Evolutionary conservation across 805 yeast species (phyloP), one percentile per base, ranked within the genome.

Genomic region (Groenewaldozyma salmanticensis): DNA sequence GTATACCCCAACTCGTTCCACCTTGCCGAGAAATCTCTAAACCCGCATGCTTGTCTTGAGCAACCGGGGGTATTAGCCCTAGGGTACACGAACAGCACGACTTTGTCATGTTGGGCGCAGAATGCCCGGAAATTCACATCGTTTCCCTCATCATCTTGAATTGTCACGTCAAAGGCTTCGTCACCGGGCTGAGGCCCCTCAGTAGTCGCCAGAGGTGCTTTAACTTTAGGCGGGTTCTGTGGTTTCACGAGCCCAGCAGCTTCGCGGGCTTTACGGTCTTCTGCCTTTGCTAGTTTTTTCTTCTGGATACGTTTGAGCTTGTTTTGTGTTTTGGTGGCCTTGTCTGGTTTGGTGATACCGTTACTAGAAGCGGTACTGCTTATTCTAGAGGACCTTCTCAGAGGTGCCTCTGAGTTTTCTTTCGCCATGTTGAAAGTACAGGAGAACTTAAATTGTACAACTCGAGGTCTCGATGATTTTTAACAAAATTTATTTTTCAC

Each of bases 11-110:
- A 72, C 31, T 72, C 64, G 35, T 66, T 59, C 52, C 82, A 71
- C 33, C 70, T 65, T 2, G 70, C 66, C 58, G 64, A 79, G 51
- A 75, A 75, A 49, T 75, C 79, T 52, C 92, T 77, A 59, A 81
- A 92, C 0, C 96, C 96, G 58, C 82, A 74, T 2, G 88, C 96
- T 64, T 90, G 98, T 52, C 86, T 74, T 1, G 98, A 90, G 62
- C 98, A 92, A 2, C 98, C 98, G 1, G 96, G 95, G 0, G 97
- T 90, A 20, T 81, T 77, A 0, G 97, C 97, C 55, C 72, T 80
- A 40, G 97, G 97, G 57, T 88, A 90, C 16, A 95, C 53, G 40
- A 61, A 79, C 17, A 78, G 66, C 21, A 78, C 68, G 11, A 75
- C 61, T 16, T 66, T 60, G 29, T 72, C 66, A 5, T 60, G 16